Conservation (phyloP, 2,329 filamentous ascomycete species). For the Nemania sp. region DNA sequence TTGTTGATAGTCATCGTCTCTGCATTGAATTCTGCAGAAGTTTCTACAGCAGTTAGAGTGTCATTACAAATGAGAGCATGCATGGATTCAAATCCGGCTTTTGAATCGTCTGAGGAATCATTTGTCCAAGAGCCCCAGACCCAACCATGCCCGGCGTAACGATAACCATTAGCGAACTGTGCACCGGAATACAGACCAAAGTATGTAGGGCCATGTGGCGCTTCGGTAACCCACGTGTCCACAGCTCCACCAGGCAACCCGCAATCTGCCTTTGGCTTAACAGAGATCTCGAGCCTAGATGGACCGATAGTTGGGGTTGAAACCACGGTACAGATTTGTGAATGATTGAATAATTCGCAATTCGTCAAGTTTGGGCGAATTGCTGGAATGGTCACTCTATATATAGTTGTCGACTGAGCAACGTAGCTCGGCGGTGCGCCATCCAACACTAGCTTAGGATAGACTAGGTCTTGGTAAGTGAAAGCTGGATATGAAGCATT, state of each 20-base stretch:
- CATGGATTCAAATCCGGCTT: not conserved
- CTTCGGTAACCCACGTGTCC: not conserved
- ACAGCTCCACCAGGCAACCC: not conserved
- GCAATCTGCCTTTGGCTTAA: not conserved
- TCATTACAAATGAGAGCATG: conserved; percentile 3
- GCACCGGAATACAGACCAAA: not conserved
- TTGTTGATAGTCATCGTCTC: not conserved
- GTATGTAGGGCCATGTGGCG: not conserved
- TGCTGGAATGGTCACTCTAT: not conserved
- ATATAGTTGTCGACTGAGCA: not conserved
- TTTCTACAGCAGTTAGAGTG: conserved; percentile 1
- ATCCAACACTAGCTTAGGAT: not conserved
- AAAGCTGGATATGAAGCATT: conserved; percentile 9
- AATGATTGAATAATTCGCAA: not conserved
- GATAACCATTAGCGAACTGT: not conserved
- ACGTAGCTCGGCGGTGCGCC: not conserved
- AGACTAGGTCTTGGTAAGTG: conserved; percentile 6
- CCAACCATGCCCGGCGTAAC: not conserved
- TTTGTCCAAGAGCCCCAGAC: not conserved
- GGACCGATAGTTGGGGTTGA: not conserved
- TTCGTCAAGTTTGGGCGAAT: not conserved
- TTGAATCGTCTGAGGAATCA: not conserved
- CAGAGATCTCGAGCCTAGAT: not conserved
- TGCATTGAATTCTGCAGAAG: not conserved
- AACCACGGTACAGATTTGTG: not conserved